Conservation (phyloP, 2,329 filamentous ascomycete genomes). For the Blastomyces silverae region DNA sequence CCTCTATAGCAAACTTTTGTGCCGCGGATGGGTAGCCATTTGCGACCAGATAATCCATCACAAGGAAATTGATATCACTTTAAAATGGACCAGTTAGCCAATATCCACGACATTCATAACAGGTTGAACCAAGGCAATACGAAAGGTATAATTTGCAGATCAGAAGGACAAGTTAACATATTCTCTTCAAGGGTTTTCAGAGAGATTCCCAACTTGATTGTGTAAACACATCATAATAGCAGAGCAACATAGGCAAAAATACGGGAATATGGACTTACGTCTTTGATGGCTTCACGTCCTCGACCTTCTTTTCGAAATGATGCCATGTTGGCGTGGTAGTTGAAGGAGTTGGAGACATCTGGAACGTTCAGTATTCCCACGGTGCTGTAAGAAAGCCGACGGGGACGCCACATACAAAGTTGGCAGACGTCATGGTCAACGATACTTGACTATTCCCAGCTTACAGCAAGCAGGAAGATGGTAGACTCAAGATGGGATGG, state of each 20-base stretch:
- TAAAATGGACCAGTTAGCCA: conserved; percentile 28
- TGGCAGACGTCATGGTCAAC: conserved; percentile 36
- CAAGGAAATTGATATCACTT: conserved; percentile 90
- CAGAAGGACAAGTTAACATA: conserved; percentile 71
- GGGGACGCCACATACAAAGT: conserved; percentile 37
- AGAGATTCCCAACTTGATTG: conserved; percentile 99
- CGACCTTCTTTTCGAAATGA: conserved; percentile 72
- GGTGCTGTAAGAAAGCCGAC: conserved; percentile 23
- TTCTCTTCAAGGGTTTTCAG: conserved; percentile 92
- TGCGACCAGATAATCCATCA: conserved; percentile 94
- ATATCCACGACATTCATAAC: conserved; percentile 5
- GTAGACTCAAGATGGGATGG: neutral
- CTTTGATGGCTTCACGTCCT: conserved; percentile 80
- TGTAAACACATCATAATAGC: conserved; percentile 62
- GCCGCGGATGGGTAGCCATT: conserved; percentile 92
- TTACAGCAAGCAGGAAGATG: neutral
- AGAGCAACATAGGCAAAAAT: conserved; percentile 9
- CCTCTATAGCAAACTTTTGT: conserved; percentile 87
- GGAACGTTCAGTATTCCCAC: conserved; percentile 22
- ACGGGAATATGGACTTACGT: conserved; percentile 57
- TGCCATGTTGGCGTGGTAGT: conserved; percentile 64
- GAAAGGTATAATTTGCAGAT: conserved; percentile 33
- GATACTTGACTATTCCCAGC: conserved; percentile 1
- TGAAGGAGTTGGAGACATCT: conserved; percentile 65
- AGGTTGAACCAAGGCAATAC: conserved; percentile 13